Percentiles rank a stretch among this genome's conserved stretches.
These are phyloP conservation scores for Thelonectria blattea DNA, from an alignment of 2,329 filamentous ascomycete genomes.

Conservation along the genomic window DNA sequence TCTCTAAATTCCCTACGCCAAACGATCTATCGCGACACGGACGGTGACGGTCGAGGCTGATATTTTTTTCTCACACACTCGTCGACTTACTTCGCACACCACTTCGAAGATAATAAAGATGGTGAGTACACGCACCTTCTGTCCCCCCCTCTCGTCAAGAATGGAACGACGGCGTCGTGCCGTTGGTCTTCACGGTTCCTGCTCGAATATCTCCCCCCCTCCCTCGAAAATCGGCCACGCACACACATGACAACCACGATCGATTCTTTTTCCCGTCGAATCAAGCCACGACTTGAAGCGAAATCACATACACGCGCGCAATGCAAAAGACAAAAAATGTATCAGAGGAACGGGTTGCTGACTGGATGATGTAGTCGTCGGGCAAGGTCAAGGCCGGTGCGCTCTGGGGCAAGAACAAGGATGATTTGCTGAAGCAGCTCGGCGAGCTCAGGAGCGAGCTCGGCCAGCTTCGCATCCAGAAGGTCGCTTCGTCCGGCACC, in stretches of 20 bases:
- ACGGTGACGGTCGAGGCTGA: slow-evolving; percentile 46
- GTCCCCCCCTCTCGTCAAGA: slow-evolving; percentile 22
- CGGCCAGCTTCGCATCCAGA: slow-evolving; percentile 95
- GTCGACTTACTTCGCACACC: slow-evolving; percentile 50
- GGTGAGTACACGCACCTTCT: slow-evolving; percentile 49
- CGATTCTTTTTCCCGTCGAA: slow-evolving; percentile 25
- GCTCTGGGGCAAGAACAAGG: slow-evolving; percentile 99
- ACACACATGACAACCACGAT: slow-evolving; percentile 25
- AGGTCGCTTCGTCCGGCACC: slow-evolving; percentile 92
- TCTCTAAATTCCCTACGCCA: slow-evolving; percentile 42
- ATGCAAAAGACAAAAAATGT: slow-evolving; percentile 1
- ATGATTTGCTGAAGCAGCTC: slow-evolving; percentile 95
- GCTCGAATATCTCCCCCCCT: slow-evolving; percentile 20
- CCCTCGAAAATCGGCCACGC: slow-evolving; percentile 27
- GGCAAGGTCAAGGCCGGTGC: slow-evolving; percentile 89
- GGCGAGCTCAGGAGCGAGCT: slow-evolving; percentile 96
- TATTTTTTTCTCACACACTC: slow-evolving; percentile 43
- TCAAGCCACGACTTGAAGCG: slow-evolving; percentile 21
- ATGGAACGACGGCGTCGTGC: slow-evolving; percentile 22
- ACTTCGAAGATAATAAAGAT: slow-evolving; percentile 54
- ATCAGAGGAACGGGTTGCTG: slow-evolving; percentile 36
- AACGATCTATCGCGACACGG: slow-evolving; percentile 44
- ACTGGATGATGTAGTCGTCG: slow-evolving; percentile 49
- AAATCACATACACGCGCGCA: slow-evolving; percentile 12
- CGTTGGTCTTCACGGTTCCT: slow-evolving; percentile 22